Conservation (phyloP, 257 asterid species). For the Solanum ossicruentum region DNA sequence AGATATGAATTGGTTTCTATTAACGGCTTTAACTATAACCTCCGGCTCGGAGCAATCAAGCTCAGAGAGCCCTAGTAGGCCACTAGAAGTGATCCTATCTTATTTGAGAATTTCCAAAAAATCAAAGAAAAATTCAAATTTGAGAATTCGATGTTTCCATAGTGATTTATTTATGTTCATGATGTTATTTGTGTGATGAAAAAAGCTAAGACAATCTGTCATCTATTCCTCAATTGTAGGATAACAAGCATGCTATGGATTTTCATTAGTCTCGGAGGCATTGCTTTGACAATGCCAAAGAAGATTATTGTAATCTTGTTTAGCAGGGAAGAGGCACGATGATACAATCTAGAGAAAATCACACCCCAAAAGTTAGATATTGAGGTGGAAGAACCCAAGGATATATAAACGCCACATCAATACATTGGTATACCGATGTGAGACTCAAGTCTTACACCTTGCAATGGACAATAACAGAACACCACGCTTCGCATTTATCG, state of each 20-base stretch:
- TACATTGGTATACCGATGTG: neutral
- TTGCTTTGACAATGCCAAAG: neutral
- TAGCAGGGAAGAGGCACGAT: neutral
- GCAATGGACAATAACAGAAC: neutral
- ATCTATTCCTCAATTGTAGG: neutral
- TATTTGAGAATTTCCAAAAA: too few relatives aligned
- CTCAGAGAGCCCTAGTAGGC: too few relatives aligned
- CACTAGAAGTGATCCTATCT: too few relatives aligned
- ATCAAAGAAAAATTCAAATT: too few relatives aligned
- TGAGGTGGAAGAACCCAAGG: neutral
- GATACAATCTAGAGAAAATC: neutral
- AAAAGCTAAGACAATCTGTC: neutral
- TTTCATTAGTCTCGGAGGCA: neutral
- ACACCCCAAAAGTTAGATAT: neutral
- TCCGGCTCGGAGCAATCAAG: too few relatives aligned
- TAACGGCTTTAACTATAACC: too few relatives aligned
- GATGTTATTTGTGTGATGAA: neutral
- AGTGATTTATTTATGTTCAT: neutral
- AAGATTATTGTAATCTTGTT: neutral
- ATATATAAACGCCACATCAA: neutral
- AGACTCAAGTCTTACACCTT: neutral
- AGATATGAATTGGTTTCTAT: too few relatives aligned
- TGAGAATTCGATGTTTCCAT: too few relatives aligned
- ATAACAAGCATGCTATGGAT: neutral
- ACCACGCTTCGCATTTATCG: neutral